Evolutionary conservation across 2,329 filamentous ascomycete genomes (phyloP).

Genomic region (Phyllosticta ampelicida): DNA sequence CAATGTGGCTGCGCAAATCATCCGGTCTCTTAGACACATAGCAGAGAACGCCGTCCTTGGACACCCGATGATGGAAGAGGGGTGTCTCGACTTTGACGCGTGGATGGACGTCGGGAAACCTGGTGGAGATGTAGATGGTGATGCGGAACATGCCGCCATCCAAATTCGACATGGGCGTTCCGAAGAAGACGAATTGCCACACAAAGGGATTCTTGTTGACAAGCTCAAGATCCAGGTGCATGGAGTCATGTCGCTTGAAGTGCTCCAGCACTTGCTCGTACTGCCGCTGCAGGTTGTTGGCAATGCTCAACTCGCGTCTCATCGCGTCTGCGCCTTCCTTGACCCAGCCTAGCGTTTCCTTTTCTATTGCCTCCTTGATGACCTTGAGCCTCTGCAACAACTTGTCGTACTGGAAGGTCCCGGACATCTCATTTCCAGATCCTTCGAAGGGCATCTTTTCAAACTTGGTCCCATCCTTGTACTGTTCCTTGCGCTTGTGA

Average conservation of each 20-base stretch:
- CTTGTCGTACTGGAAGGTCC: constrained; percentile 69
- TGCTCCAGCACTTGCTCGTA: constrained; percentile 70
- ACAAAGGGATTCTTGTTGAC: constrained; percentile 78
- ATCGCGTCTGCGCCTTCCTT: constrained; percentile 53
- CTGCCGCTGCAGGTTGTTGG: constrained; percentile 72
- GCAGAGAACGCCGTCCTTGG: constrained; percentile 68
- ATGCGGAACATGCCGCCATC: constrained; percentile 85
- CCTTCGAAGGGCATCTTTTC: constrained; percentile 82
- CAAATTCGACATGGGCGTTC: constrained; percentile 82
- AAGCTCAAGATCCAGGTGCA: constrained; percentile 65
- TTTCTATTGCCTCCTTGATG: constrained; percentile 60
- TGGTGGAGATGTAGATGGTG: constrained; percentile 66
- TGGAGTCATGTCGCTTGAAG: constrained; percentile 58
- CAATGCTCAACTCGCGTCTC: constrained; percentile 59
- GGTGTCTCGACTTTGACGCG: constrained; percentile 69
- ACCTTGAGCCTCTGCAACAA: constrained; percentile 57
- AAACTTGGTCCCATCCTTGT: constrained; percentile 55
- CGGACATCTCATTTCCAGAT: constrained; percentile 68
- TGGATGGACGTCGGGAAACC: constrained; percentile 81
- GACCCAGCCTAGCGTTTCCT: constrained; percentile 64
- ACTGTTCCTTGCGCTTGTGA: constrained; percentile 50
- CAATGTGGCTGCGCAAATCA: constrained; percentile 72
- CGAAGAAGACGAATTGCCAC: constrained; percentile 83
- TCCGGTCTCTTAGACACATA: constrained; percentile 60
- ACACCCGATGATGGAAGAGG: constrained; percentile 82